Evolutionary conservation across 2,329 filamentous ascomycete genomes (phyloP).

Genomic region (Neodidymelliopsis sp.): DNA sequence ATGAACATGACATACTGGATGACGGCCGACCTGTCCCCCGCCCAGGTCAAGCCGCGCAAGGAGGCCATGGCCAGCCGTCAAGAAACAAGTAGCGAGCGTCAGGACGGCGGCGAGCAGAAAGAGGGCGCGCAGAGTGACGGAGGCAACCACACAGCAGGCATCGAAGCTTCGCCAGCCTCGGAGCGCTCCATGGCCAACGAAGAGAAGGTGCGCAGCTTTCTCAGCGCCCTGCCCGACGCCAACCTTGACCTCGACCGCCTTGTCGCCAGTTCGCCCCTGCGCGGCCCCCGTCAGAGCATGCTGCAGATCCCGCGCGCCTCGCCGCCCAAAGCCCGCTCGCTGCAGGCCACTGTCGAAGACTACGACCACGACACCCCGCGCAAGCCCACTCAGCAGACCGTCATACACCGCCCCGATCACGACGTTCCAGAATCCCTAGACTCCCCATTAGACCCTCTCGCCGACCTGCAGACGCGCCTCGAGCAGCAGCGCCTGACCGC

Average conservation of each 20-base stretch:
- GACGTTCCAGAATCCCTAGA: conserved; percentile 19
- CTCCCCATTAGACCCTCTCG: conserved; percentile 28
- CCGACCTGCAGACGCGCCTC: conserved; percentile 34
- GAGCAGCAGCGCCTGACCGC: conserved; percentile 39
- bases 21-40: conserved; percentile 43
- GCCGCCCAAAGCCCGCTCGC: conserved; percentile 38
- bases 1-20: conserved; percentile 55
- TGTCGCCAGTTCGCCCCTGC: conserved; percentile 36
- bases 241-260: conserved; percentile 43
- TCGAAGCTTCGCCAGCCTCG: conserved; percentile 32
- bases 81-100: conserved; percentile 29
- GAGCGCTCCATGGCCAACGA: conserved; percentile 48
- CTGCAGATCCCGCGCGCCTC: conserved; percentile 38
- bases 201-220: conserved; percentile 49
- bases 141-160: no score
- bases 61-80: conserved; percentile 30
- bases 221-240: conserved; percentile 48
- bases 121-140: no score
- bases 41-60: conserved; percentile 43
- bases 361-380: conserved; percentile 47
- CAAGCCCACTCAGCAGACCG: conserved; percentile 45
- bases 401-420: conserved; percentile 40
- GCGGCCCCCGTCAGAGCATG: conserved; percentile 32
- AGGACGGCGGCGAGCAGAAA: conserved; percentile 19
- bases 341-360: conserved; percentile 49